Base-by-base conservation (phyloP, 2,329 filamentous ascomycete genomes). In the Alternaria solani region DNA sequence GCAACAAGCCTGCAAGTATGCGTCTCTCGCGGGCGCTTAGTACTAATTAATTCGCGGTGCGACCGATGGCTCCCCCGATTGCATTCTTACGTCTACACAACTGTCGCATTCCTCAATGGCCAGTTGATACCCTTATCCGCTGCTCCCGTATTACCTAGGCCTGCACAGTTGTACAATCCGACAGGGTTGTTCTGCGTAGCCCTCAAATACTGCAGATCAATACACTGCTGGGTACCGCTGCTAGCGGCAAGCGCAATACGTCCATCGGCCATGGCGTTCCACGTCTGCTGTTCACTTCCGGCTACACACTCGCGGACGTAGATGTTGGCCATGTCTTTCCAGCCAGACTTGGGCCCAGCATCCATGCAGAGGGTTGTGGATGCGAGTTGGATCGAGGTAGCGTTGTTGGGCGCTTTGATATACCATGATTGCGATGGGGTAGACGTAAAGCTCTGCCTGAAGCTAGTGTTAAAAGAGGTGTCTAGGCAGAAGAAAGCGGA, bases 91-190 rank as follows among this genome's bases (percentile, higher is more conserved):
- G 20, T 36, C 46, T 49, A 49, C 32, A 25, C 20, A 7, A 16
- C 46, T 55, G 69, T 67, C 30, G 58, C 72, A 60, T 75, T 69
- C 28, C 57, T 47, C 30, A 74, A 57, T n/a, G 73, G 74, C 74
- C 74, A 76, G 47, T 76, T 76, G 26, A 76, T 73, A 0, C 74
- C 74, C 62, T 76, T 76, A 47, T 76, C 74, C 52, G 64, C 66
- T 3, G 73, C 74, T 5, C 74, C 74, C 1, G 64, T 65, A 38
- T 76, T 76, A 1, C 66, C 66, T 36, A 76, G 42, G 2, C 72
- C 74, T 4, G 72, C 72, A 54, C 74, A 76, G 23, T 61, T 60
- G 51, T 76, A 76, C 51, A 75, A n/a, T 1, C 73, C 74, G 1
- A 76, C 73, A 5, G 74, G 72, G 44, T 75, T 75, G 43, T 75